Conservation (phyloP, 495 filamentous ascomycete species). For the Tuber brumale region DNA sequence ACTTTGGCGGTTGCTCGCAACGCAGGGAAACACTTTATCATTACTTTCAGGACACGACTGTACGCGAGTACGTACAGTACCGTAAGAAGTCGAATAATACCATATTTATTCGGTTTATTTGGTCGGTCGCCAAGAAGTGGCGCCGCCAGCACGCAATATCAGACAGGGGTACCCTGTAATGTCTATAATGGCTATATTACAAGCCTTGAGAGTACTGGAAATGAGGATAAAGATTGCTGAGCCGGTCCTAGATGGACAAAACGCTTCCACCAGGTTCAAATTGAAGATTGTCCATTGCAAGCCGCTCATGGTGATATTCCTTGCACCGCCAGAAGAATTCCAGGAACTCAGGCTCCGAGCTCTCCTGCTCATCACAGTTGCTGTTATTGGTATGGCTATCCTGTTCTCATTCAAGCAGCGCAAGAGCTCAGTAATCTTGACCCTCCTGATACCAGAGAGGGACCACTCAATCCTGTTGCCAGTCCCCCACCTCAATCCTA, state of each 20-base stretch:
- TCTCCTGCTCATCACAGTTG: not conserved
- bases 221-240: too few species aligned
- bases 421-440: too few species aligned
- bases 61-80: too few species aligned
- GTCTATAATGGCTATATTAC: not conserved
- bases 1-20: too few species aligned
- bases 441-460: too few species aligned
- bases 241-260: not conserved
- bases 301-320: not conserved
- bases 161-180: not conserved
- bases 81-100: too few species aligned
- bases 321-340: not conserved
- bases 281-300: not conserved
- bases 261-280: not conserved
- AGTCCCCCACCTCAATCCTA: too few species aligned
- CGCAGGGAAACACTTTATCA: too few species aligned
- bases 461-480: too few species aligned
- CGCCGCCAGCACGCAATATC: not conserved
- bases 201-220: too few species aligned
- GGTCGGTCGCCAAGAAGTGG: not conserved
- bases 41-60: too few species aligned
- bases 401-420: too few species aligned
- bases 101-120: not conserved
- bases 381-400: not conserved
- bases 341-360: not conserved